A percentile compares a stretch with the other conserved stretches of the same genome.
phyloP scores from a whole-genome alignment of 495 filamentous ascomycete species.

The Lepraria neglecta region DNA sequence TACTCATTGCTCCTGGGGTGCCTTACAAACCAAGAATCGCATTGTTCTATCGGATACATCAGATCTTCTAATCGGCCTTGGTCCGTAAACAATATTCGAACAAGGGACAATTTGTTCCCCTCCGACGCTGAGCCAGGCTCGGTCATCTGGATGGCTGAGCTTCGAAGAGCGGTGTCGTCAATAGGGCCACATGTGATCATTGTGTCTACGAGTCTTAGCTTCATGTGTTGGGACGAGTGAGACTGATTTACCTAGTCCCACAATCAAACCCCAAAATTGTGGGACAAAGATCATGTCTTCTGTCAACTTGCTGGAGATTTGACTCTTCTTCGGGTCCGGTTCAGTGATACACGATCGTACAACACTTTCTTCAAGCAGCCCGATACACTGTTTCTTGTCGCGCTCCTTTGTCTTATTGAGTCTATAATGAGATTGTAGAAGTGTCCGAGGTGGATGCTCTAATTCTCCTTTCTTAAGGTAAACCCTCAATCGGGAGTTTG shows the following conservation, averaged over 20 bases:
- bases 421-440: conserved; percentile 22
- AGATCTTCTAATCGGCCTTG: not conserved
- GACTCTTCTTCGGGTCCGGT: not conserved
- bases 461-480: conserved; percentile 1
- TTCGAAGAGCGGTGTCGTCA: conserved; percentile 7
- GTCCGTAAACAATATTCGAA: conserved; percentile 4
- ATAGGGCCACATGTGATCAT: conserved; percentile 10
- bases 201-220: conserved; percentile 5
- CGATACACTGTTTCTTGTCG: conserved; percentile 19
- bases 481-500: not conserved
- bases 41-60: conserved; percentile 4
- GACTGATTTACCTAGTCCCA: conserved; percentile 13
- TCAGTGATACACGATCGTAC: conserved; percentile 9
- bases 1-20: not conserved
- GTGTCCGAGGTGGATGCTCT: conserved; percentile 19
- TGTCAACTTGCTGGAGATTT: not conserved
- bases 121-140: not conserved
- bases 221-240: no score
- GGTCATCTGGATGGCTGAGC: not conserved
- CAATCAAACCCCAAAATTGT: conserved; percentile 19
- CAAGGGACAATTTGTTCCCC: not conserved
- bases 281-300: conserved; percentile 21
- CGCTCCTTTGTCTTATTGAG: conserved; percentile 17
- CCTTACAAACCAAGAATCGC: conserved; percentile 15
- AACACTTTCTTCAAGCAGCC: not conserved